Evolutionary conservation across 2,329 filamentous ascomycete species (phyloP).

Genomic region (Aspergillus alliaceus): DNA sequence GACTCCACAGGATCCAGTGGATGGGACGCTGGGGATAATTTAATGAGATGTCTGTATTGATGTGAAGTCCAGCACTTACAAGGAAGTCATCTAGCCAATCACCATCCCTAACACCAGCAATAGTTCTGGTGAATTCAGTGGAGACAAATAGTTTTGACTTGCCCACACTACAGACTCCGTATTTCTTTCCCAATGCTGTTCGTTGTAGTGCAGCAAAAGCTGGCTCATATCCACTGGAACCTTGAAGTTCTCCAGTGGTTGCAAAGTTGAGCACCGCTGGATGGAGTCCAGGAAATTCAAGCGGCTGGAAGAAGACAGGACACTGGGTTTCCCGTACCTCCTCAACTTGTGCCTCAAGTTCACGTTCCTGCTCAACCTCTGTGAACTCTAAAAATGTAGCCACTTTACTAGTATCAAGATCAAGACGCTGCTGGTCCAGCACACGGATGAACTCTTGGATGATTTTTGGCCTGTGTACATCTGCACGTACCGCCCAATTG

Average conservation of each 20-base stretch:
- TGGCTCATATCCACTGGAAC: neutral
- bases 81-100: constrained; percentile 10
- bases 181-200: constrained; percentile 10
- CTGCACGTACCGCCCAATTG: neutral
- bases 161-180: too few species aligned
- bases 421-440: constrained; percentile 25
- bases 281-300: constrained; percentile 49
- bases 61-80: neutral
- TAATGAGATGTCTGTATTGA: neutral
- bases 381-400: constrained; percentile 54
- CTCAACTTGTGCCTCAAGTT: constrained; percentile 60
- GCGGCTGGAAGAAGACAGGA: constrained; percentile 39
- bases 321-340: constrained; percentile 56
- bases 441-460: neutral
- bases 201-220: constrained; percentile 8
- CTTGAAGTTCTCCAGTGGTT: neutral
- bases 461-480: neutral
- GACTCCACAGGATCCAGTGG: constrained; percentile 63
- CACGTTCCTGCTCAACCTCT: constrained; percentile 61
- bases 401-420: constrained; percentile 41
- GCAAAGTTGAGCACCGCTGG: constrained; percentile 38
- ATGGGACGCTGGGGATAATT: constrained; percentile 33
- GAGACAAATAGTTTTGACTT: too few species aligned
- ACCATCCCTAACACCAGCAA: constrained; percentile 1
- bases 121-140: constrained; percentile 12